These are phyloP conservation scores for Cytospora chrysosperma DNA, from an alignment of 2,329 filamentous ascomycete species.

Conservation along the genomic window DNA sequence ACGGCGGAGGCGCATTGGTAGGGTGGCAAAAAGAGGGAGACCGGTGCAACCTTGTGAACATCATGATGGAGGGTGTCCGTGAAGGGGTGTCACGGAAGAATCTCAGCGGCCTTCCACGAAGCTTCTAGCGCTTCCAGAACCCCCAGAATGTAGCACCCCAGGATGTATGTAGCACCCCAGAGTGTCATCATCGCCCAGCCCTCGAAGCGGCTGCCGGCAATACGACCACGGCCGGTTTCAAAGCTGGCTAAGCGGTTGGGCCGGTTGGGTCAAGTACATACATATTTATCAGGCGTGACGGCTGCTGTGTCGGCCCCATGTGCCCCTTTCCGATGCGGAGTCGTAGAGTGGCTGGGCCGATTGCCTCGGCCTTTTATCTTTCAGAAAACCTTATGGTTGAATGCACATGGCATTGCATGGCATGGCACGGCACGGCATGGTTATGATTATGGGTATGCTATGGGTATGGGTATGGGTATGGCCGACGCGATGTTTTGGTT, in stretches of 20 bases:
- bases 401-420: neutral
- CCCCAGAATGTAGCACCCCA: neutral
- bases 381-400: too few species aligned
- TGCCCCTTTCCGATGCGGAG: neutral
- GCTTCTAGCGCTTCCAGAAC: slow-evolving; percentile 15
- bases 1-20: neutral
- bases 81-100: neutral
- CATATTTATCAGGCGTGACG: neutral
- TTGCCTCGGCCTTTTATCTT: neutral
- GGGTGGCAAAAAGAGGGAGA: neutral
- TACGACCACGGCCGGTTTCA: neutral
- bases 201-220: neutral
- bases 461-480: too few species aligned
- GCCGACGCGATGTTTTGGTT: too few species aligned
- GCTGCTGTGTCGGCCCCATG: neutral
- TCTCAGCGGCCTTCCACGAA: slow-evolving; percentile 19
- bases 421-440: too few species aligned
- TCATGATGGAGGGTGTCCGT: neutral
- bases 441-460: too few species aligned
- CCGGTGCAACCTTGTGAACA: too few species aligned
- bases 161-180: neutral
- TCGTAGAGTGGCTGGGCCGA: neutral
- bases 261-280: neutral
- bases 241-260: too few species aligned
- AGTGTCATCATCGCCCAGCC: neutral